phyloP scores from a whole-genome alignment of 495 filamentous ascomycete species.

The Cryomyces antarcticus region DNA sequence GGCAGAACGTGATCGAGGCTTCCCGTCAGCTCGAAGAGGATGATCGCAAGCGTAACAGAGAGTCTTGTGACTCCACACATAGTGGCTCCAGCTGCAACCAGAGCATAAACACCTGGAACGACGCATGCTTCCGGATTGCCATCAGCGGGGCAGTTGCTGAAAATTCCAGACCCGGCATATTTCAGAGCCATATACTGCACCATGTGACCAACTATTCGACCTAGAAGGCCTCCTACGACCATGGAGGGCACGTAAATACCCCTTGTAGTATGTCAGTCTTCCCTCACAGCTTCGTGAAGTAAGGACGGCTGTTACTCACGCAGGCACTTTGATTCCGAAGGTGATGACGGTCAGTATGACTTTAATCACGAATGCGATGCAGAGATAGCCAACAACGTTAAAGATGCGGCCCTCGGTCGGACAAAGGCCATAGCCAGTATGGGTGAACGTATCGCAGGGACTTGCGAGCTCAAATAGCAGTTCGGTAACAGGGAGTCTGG shows the following conservation, averaged over 20 bases:
- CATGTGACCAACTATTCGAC: slow-evolving; percentile 67
- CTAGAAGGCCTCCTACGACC: slow-evolving; percentile 90
- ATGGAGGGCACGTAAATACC: slow-evolving; percentile 97
- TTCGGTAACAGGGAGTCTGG: slow-evolving; percentile 75
- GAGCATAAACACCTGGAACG: slow-evolving; percentile 83
- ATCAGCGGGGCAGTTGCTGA: slow-evolving; percentile 47
- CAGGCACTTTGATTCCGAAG: slow-evolving; percentile 87
- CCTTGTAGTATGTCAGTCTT: too few species aligned
- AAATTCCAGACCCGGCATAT: slow-evolving; percentile 51
- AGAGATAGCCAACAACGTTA: slow-evolving; percentile 42
- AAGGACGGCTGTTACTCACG: too few species aligned
- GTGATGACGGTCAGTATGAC: slow-evolving; percentile 70
- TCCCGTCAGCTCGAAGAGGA: slow-evolving; percentile 88
- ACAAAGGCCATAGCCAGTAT: slow-evolving; percentile 46
- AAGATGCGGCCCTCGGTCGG: slow-evolving; percentile 58
- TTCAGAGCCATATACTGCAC: slow-evolving; percentile 66
- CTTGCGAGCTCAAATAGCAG: slow-evolving; percentile 76
- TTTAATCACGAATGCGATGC: slow-evolving; percentile 74
- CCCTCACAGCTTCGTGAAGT: too few species aligned
- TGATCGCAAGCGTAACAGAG: slow-evolving; percentile 86
- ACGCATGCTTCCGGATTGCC: slow-evolving; percentile 65
- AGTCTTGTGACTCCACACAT: slow-evolving; percentile 95
- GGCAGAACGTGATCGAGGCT: slow-evolving; percentile 88
- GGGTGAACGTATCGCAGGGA: slow-evolving; percentile 53
- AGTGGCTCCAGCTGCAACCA: slow-evolving; percentile 85